Evolutionary conservation across 176 grass and related monocot genomes (phyloP).

Genomic region (Eragrostis curvula): DNA sequence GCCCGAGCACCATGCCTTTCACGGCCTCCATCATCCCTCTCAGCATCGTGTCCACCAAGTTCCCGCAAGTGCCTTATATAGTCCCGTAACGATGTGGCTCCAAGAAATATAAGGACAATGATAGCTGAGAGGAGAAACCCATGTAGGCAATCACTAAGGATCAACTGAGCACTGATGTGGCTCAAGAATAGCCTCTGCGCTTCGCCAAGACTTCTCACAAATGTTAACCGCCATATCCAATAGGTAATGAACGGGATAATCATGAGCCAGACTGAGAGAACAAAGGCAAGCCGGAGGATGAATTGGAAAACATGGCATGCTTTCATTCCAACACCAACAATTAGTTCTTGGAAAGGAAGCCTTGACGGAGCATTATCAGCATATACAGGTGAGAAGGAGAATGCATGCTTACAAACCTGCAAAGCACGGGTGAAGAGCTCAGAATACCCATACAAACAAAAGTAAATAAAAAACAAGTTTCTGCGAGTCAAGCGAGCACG

Average conservation of each 20-base stretch:
- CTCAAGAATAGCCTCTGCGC: conserved; percentile 91
- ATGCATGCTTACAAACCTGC: conserved; percentile 98
- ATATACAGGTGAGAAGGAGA: conserved; percentile 95
- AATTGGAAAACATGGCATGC: conserved; percentile 91
- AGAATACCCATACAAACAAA: conserved; percentile 9
- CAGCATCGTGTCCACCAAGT: conserved; percentile 86
- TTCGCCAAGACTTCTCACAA: conserved; percentile 93
- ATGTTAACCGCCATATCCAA: conserved; percentile 95
- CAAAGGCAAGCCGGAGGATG: conserved; percentile 91
- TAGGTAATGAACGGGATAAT: conserved; percentile 99
- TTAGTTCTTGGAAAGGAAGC: conserved; percentile 96
- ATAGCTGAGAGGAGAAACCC: conserved; percentile 97
- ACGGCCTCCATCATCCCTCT: conserved; percentile 84
- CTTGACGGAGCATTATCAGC: conserved; percentile 81
- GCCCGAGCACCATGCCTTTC: conserved; percentile 94
- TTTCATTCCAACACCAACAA: conserved; percentile 97
- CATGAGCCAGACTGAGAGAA: conserved; percentile 97
- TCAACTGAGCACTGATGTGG: conserved; percentile 84
- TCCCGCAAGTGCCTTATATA: conserved; percentile 97
- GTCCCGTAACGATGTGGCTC: conserved; percentile 93
- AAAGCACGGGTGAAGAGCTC: conserved; percentile 20
- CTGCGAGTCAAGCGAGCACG: background rate
- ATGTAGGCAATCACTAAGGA: conserved; percentile 95
- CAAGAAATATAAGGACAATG: conserved; percentile 98
- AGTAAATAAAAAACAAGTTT: background rate